phyloP scores from a whole-genome alignment of 306 rosid species.

The Delonix regia region DNA sequence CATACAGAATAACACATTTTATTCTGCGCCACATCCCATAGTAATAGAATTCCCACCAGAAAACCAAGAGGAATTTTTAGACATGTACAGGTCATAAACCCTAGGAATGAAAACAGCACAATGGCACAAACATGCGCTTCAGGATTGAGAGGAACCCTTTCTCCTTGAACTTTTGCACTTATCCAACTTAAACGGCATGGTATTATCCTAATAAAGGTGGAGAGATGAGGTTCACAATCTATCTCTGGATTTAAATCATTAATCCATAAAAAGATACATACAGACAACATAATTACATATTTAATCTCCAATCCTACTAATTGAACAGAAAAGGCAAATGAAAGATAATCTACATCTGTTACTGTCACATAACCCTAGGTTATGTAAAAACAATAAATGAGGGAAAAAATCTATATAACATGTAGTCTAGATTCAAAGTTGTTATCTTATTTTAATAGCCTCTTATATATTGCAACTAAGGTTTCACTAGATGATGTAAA shows the following conservation, averaged over 20 bases:
- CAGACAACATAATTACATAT: not conserved
- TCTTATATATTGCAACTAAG: slow-evolving; percentile 7
- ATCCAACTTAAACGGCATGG: not conserved
- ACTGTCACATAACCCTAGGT: not conserved
- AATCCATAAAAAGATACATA: not conserved
- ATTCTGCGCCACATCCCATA: not conserved
- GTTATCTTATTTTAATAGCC: not conserved
- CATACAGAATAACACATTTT: not conserved
- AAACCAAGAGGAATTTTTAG: not conserved
- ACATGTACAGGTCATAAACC: not conserved
- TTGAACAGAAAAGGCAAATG: not conserved
- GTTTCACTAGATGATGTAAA: not conserved
- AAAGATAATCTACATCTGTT: not conserved
- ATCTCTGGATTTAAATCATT: not conserved
- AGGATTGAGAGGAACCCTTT: not conserved
- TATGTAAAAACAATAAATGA: not conserved
- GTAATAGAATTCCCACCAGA: not conserved
- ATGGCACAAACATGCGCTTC: slow-evolving; percentile 1
- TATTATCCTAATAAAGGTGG: not conserved
- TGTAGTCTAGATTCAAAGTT: not conserved
- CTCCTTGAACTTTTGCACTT: not conserved
- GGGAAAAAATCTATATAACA: not conserved
- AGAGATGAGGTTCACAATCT: not conserved
- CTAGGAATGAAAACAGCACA: slow-evolving; percentile 7
- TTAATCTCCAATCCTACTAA: not conserved